Base-by-base conservation (phyloP, 306 rosid genomes). In the Dalbergia cochinchinensis region DNA sequence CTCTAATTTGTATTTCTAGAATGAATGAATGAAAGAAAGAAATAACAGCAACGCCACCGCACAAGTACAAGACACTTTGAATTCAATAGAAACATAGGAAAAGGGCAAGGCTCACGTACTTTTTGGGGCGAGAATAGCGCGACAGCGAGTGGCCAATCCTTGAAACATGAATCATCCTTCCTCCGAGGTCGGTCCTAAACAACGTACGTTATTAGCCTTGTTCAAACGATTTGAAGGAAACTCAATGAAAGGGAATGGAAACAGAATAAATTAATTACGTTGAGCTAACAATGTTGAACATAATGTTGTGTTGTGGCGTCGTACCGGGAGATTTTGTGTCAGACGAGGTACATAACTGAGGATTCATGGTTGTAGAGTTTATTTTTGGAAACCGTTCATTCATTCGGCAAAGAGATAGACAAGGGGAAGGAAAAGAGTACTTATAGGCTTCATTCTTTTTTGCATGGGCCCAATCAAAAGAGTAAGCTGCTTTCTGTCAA, bases 111-210 rank as follows among this genome's bases (percentile, higher is more conserved):
- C 91, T 60, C 83, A 91, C 31, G 31, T 26, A 26, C 98, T 83
- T 73, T 76, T 48, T n/a, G n/a, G 85, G 55, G 61, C 71, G 84
- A 50, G 94, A 87, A 55, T 93, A 91, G n/a, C 94, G 95, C 64
- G 92, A 80, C 3, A 94, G 53, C 60, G 94, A 87, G 69, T 91
- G 97, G 34, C 86, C 89, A 71, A 94, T 79, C 65, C 86, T 85
- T 64, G 92, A 85, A 82, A 72, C 86, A 37, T 37, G 41, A 37
- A 76, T 83, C 98, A 94, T 94, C 53, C 37, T 85, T 61, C 12
- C n/a, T 54, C 7, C 16, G 13, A 50, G 14, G 18, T 5, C 16
- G 16, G 47, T 37, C 41, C 41, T 37, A 37, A 8, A 42, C 47
- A 42, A 42, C 47, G 47, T 42, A 1, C 54, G 1, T 44, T 44